phyloP scores from a whole-genome alignment of 2,329 filamentous ascomycete genomes.

The Neurospora sp. region DNA sequence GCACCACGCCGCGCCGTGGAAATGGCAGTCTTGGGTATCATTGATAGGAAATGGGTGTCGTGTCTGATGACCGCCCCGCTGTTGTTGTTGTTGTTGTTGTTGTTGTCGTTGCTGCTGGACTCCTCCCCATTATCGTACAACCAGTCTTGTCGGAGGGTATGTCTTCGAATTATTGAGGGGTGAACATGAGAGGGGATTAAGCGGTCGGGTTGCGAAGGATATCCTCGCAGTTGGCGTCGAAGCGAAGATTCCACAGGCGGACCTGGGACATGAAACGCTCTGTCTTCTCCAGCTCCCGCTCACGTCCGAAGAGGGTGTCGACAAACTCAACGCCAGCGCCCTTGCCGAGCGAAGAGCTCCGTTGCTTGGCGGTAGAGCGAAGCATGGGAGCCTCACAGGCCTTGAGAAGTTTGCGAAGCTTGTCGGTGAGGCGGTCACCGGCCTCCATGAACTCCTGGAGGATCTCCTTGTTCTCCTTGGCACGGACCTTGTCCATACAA shows the following conservation, averaged over 20 bases:
- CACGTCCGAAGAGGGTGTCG: constrained; percentile 86
- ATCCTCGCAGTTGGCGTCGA: constrained; percentile 91
- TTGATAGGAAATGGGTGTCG: constrained; percentile 9
- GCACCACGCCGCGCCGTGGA: neutral
- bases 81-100: constrained; percentile 1
- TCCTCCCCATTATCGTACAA: constrained; percentile 20
- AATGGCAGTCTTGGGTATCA: constrained; percentile 15
- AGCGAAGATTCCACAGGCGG: constrained; percentile 82
- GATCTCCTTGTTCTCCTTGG: constrained; percentile 64
- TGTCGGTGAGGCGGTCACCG: constrained; percentile 77
- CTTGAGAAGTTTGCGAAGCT: constrained; percentile 79
- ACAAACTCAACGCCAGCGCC: constrained; percentile 93
- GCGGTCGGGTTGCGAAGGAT: constrained; percentile 58
- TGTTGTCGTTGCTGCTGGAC: constrained; percentile 10
- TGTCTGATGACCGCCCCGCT: constrained; percentile 12
- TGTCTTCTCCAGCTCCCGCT: constrained; percentile 80
- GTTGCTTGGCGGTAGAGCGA: constrained; percentile 55
- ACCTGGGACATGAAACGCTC: constrained; percentile 89
- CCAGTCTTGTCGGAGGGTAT: constrained; percentile 11
- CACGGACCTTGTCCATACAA: constrained; percentile 61
- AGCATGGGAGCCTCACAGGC: constrained; percentile 93
- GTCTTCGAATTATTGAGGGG: constrained; percentile 10
- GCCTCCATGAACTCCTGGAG: constrained; percentile 85
- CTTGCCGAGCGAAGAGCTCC: constrained; percentile 70
- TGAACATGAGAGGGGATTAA: constrained; percentile 25